Evolutionary conservation across 1,284 basidiomycete genomes (phyloP), one percentile per base, ranked within the genome.

Genomic region (Cutaneotrichosporon dermatis): DNA sequence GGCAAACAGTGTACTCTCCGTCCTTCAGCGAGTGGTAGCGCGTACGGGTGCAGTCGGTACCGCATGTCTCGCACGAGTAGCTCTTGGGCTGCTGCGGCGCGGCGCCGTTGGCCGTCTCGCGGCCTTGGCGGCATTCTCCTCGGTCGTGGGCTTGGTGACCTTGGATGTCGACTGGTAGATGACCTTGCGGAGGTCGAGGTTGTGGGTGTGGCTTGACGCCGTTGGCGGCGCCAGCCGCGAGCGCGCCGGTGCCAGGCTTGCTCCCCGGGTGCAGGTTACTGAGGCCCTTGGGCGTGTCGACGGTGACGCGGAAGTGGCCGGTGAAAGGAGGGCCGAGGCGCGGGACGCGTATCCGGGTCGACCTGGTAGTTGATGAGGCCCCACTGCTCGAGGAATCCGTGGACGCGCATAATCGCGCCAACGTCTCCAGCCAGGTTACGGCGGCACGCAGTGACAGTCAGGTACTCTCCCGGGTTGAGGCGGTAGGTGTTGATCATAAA

Each of bases 401-500:
- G 95, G 0, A 99, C 95, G 55, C 96, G 86, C 94, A 98, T 97
- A 73, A 99, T 92, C 34, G 93, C 93, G 73, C 96, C 97, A 8
- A 99, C 95, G 76, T 99, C 95, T 58, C 96, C 96, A 4, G 95
- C 95, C 62, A 99, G 79, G 78, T 99, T 99, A 65, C 96, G 82
- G 70, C 95, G 80, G 74, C 95, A 99, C 1, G 95, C 95, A 2
- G 95, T 99, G 62, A 99, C 92, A 7, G 96, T 99, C 59, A 99
- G 84, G 73, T 99, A 99, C 77, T 99, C 95, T 45, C 85, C 85
- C 1, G 95, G 96, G 65, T 96, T 86, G 52, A 99, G 83, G 48
- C 95, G 84, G 79, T 98, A 99, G 3, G 95, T 95, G 81, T 99
- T 97, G 78, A 99, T 86, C 92, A 99, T 99, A 71, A 99, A 99